Percentiles rank a stretch among this genome's conserved stretches.
Evolutionary conservation across 805 yeast genomes (phyloP).

Genomic region (Alloascoidea hylecoeti): DNA sequence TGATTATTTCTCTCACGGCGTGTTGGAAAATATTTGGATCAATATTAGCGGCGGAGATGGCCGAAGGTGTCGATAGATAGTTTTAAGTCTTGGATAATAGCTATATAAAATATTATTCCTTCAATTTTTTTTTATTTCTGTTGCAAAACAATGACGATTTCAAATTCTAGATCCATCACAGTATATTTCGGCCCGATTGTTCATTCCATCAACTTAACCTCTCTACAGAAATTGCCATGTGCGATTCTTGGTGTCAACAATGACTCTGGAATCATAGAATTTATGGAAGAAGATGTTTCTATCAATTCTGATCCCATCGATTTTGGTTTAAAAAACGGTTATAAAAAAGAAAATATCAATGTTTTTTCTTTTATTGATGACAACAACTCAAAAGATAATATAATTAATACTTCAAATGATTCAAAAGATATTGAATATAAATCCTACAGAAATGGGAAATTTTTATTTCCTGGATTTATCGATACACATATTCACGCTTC

Average conservation of each 20-base stretch:
- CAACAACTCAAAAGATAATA: not conserved
- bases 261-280: constrained; percentile 35
- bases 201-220: constrained; percentile 52
- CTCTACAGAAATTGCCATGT: constrained; percentile 36
- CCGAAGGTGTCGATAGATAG: too few species aligned
- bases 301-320: too few species aligned
- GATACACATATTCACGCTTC: constrained; percentile 83
- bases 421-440: not conserved
- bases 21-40: too few species aligned
- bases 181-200: constrained; percentile 57
- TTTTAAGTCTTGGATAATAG: too few species aligned
- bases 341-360: constrained; percentile 8
- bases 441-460: constrained; percentile 16
- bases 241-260: constrained; percentile 54
- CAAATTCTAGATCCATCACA: too few species aligned
- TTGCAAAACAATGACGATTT: too few species aligned
- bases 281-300: constrained; percentile 11
- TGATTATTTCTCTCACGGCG: too few species aligned
- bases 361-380: constrained; percentile 11
- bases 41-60: too few species aligned
- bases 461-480: constrained; percentile 72
- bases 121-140: too few species aligned
- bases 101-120: too few species aligned
- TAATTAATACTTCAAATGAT: too few species aligned
- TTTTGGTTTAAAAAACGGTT: too few species aligned